A percentile compares a stretch with the other conserved stretches of the same genome.
Evolutionary conservation across 2,329 filamentous ascomycete species (phyloP).

Genomic region (Aspergillus ibericus): DNA sequence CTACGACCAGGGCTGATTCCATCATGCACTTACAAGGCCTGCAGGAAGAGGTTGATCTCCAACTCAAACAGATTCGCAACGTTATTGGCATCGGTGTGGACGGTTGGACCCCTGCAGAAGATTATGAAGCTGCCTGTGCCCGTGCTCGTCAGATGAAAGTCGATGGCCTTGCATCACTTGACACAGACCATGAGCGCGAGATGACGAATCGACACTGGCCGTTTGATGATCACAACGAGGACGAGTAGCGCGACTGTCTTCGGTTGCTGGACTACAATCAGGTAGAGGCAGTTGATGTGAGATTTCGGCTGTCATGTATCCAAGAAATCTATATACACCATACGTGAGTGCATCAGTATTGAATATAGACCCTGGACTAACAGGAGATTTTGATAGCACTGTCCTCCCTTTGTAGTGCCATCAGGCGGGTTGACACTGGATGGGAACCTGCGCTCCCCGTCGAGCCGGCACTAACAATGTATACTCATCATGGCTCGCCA

Average conservation of each 20-base stretch:
- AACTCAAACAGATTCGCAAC: constrained; percentile 11
- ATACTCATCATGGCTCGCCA: no score
- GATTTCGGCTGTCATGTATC: no score
- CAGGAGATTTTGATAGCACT: no score
- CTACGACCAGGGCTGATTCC: constrained; percentile 2
- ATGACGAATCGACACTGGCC: constrained; percentile 14
- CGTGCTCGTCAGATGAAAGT: constrained; percentile 9
- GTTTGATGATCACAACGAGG: constrained; percentile 17
- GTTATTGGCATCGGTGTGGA: constrained; percentile 13
- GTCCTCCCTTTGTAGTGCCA: no score
- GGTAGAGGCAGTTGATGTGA: no score
- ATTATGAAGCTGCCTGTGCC: constrained; percentile 15
- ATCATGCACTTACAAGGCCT: constrained; percentile 3
- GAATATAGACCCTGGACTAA: no score
- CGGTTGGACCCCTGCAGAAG: constrained; percentile 14
- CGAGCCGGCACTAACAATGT: no score
- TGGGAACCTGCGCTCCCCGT: no score
- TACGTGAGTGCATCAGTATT: no score
- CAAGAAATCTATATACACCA: no score
- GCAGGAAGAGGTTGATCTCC: constrained; percentile 16
- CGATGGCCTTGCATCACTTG: constrained; percentile 4
- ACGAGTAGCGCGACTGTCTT: constrained; percentile 8
- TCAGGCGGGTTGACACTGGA: no score
- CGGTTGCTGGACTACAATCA: neutral
- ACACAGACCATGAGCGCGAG: constrained; percentile 14